Base-by-base conservation (phyloP, 2,329 filamentous ascomycete species). In the Incumbomyces delicatus region DNA sequence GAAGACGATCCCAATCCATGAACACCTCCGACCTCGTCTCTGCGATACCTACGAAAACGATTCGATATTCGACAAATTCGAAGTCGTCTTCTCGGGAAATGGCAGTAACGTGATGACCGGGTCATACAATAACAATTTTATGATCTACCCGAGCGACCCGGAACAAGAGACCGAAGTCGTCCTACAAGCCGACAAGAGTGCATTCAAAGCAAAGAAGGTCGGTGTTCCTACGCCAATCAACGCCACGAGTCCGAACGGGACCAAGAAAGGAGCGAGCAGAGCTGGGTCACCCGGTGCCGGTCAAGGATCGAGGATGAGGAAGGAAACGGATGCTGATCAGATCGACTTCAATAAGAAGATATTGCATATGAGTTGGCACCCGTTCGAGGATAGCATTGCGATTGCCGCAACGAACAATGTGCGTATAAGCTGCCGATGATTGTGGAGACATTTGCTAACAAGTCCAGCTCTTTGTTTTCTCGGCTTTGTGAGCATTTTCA, bases 281-380 rank as follows among this genome's bases (percentile, higher is more conserved):
- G 87, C 89, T 49, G 86, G 83, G 56, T 95, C 89, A 65, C 90
- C 92, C 50, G 85, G 85, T 30, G 81, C 80, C 42, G 67, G 65
- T 27, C 85, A 89, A 61, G 88, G 87, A 48, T 87, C 92, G 64
- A 80, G 92, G 59, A 96, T 98, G 92, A 83, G 89, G 62, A 96
- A 95, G 72, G 92, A 98, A 73, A 98, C 92, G 44, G 92, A 98
- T 67, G 92, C 92, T 49, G 90, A 98, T 67, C 90, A 96, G 72
- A 96, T 96, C 67, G 92, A 98, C 69, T 98, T 96, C 70, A 96
- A 96, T 77, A 98, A 96, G 79, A 98, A 98, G 79, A 98, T 98
- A 60, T 67, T 98, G 63, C 92, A 98, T 67, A 98, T 98, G 92
- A 96, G 90, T 71, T 98, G 92, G 92, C 92, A 98, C 80, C 92